Conservation (phyloP, 2,329 filamentous ascomycete genomes). For the Arthrobotrys musiformis region DNA sequence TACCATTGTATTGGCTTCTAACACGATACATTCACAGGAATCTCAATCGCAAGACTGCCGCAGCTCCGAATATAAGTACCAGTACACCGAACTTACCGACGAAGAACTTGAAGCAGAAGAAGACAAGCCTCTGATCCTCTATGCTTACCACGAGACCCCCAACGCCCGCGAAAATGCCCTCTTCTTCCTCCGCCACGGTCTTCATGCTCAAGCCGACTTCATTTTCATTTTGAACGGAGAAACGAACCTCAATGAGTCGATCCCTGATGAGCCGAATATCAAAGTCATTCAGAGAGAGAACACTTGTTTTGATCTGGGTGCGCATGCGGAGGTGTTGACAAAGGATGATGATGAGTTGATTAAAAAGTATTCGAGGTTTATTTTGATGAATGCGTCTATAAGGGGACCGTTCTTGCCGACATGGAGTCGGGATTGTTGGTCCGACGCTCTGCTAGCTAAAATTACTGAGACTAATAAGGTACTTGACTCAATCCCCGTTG, state of each 20-base stretch:
- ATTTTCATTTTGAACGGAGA: constrained; percentile 63
- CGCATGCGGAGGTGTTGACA: constrained; percentile 61
- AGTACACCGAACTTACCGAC: no score
- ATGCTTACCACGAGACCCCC: constrained; percentile 62
- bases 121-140: constrained; percentile 60
- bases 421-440: constrained; percentile 62
- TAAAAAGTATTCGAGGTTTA: constrained; percentile 62
- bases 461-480: constrained; percentile 61
- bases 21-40: no score
- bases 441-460: constrained; percentile 60
- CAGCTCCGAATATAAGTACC: background rate
- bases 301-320: constrained; percentile 62
- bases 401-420: constrained; percentile 62
- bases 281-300: constrained; percentile 60
- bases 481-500: constrained; percentile 2
- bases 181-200: constrained; percentile 62
- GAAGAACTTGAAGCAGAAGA: background rate
- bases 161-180: constrained; percentile 61
- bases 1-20: no score
- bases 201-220: constrained; percentile 63
- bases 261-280: constrained; percentile 60
- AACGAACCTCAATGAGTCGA: constrained; percentile 59
- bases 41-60: no score
- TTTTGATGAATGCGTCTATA: constrained; percentile 62
- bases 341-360: constrained; percentile 59